Evolutionary conservation across 2,329 filamentous ascomycete genomes (phyloP).

Genomic region (Alternaria hordeiaustralica): DNA sequence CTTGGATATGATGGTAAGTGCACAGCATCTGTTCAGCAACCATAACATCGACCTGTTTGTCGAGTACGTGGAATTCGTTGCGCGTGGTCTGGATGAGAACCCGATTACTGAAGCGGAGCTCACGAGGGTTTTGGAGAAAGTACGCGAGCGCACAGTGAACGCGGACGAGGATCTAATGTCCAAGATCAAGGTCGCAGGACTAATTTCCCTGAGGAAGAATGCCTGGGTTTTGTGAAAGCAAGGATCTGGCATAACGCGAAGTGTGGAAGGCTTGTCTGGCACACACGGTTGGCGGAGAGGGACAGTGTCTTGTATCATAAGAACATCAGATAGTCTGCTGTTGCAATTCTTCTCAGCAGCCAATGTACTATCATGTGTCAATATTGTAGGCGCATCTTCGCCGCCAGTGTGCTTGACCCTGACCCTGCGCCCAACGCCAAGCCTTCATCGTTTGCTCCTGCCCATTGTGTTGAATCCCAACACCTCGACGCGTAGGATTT

Average conservation of each 20-base stretch:
- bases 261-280: background rate
- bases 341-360: background rate
- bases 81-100: background rate
- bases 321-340: background rate
- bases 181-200: background rate
- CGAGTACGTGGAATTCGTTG: background rate
- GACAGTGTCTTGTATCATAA: background rate
- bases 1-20: background rate
- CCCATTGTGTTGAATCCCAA: background rate
- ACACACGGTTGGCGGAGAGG: background rate
- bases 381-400: background rate
- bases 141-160: background rate
- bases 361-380: background rate
- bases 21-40: background rate
- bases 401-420: background rate
- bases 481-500: background rate
- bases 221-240: background rate
- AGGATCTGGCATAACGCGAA: background rate
- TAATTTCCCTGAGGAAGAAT: background rate
- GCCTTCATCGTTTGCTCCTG: background rate
- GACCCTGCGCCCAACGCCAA: background rate
- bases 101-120: background rate
- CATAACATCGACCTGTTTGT: background rate
- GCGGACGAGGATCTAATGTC: background rate
- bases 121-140: background rate